Base-by-base conservation (phyloP, 495 filamentous ascomycete genomes). In the Penicillium herquei region DNA sequence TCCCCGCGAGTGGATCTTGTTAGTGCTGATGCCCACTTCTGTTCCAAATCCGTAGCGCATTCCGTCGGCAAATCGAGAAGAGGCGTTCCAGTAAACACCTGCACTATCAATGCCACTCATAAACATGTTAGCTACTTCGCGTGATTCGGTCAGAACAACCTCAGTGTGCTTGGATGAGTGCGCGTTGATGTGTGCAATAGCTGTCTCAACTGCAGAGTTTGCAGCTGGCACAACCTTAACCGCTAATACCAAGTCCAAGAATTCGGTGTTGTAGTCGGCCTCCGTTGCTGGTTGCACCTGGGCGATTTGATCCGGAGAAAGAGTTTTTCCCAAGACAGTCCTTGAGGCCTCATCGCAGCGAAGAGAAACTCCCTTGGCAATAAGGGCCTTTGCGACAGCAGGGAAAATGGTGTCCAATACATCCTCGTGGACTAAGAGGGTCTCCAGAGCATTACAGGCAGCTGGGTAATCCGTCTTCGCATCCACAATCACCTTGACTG, bases 41-140 rank as follows among this genome's bases (percentile, higher is more conserved):
- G 94, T 97, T 33, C 94, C 94, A 74, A 99, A 98, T 3, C 94
- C 94, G 70, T 91, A 99, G 31, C 94, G 81, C 87, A 95, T 96
- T 3, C 94, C 94, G 66, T 99, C 94, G 4, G 93, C 91, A 71
- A 99, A 94, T 17, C 94, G 81, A 10, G 90, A 94, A 14, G 90
- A 95, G 14, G 92, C 88, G 67, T 99, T 99, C 91, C 92, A 96
- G 78, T 92, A 99, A 11, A 96, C 92, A 41, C 92, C 92, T 0
- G 92, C 87, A 34, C 91, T 92, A 75, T 98, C 94, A 33, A 98
- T 81, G 53, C 84, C 79, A 9, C 79, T 78, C 84, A 92, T 90
- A 73, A 98, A 99, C 34, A 72, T 72, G 51, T 91, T 83, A 0
- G 94, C 93, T 18, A 82, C 67, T 6, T 78, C 75, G 34, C 70